Conservation (phyloP, 225 moss, liverwort and hornwort genomes). For the Pseudisothecium myosuroides region DNA sequence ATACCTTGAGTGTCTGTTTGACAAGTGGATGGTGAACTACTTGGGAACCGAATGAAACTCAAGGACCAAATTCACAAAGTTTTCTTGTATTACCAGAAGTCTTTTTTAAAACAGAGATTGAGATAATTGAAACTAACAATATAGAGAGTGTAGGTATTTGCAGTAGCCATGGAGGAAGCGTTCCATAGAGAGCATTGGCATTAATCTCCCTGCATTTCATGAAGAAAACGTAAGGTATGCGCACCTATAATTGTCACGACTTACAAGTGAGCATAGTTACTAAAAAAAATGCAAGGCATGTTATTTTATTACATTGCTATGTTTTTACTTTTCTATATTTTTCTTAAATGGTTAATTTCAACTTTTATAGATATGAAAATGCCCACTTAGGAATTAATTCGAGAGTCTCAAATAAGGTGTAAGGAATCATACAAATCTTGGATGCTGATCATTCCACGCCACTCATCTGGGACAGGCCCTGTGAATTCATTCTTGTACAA, state of each 20-base stretch:
- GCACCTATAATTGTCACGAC: too few species aligned
- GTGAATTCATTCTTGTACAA: slow-evolving; percentile 36
- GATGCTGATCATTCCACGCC: slow-evolving; percentile 18
- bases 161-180: slow-evolving; percentile 22
- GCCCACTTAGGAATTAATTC: not conserved
- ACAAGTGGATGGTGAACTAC: not conserved
- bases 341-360: not conserved
- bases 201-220: slow-evolving; percentile 9
- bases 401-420: not conserved
- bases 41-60: not conserved
- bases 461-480: slow-evolving; percentile 23
- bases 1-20: not conserved
- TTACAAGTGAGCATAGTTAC: not conserved
- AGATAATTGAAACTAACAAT: slow-evolving; percentile 7
- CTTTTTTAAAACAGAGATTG: not conserved
- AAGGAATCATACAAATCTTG: slow-evolving; percentile 9
- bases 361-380: not conserved
- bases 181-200: slow-evolving; percentile 10
- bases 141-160: not conserved
- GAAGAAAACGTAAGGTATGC: not conserved
- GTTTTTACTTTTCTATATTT: not conserved
- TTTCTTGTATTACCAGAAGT: not conserved
- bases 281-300: not conserved
- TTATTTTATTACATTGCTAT: not conserved
- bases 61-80: not conserved